Conservation (phyloP, 2,329 filamentous ascomycete genomes). For the Ophiocordyceps camponoti-floridani region DNA sequence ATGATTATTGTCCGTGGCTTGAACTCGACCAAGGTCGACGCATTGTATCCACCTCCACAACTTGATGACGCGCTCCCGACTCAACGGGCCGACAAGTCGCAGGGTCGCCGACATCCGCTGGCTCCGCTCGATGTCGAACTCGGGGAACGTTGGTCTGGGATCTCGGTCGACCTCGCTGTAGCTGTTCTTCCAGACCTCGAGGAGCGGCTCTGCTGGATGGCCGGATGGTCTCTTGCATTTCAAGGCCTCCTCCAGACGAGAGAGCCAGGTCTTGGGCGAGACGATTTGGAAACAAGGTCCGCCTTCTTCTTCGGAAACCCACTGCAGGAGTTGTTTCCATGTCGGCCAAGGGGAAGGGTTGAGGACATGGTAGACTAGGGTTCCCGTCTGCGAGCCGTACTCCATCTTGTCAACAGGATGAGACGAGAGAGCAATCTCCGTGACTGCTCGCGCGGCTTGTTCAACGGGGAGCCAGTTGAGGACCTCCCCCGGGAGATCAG, state of each 20-base stretch:
- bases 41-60: neutral
- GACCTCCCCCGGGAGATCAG: conserved; percentile 6
- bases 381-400: neutral
- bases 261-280: neutral
- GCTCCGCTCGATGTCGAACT: neutral
- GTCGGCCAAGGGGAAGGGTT: neutral
- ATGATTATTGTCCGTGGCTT: neutral
- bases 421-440: conserved; percentile 14
- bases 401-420: neutral
- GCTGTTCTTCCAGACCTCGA: neutral
- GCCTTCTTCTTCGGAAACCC: neutral
- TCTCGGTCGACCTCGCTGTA: neutral
- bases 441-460: conserved; percentile 19
- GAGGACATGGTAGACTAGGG: neutral
- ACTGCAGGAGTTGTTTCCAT: neutral
- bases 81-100: neutral
- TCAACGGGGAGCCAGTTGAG: conserved; percentile 32
- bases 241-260: neutral
- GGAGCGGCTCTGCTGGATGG: neutral
- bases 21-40: too few relatives aligned
- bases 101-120: neutral
- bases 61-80: neutral
- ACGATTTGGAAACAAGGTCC: neutral
- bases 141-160: neutral
- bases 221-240: neutral